Evolutionary conservation across 202 grass and related monocot species (phyloP), one percentile per base, ranked within the genome.

Genomic region (Carex sylvatica): DNA sequence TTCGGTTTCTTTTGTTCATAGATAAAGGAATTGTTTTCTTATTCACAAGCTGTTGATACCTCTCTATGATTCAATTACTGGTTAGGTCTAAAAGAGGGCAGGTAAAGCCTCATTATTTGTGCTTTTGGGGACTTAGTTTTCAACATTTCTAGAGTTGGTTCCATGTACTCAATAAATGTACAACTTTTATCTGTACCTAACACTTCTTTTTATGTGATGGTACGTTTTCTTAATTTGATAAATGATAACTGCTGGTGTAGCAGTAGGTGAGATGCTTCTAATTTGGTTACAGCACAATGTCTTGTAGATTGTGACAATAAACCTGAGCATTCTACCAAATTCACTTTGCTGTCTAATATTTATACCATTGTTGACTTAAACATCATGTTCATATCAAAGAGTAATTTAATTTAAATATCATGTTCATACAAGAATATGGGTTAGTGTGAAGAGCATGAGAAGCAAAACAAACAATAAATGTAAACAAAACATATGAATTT

Each of bases 111-210:
- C 61, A 81, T 81, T 81, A 62, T 81, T 81, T 36, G 36, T 63
- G 78, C 78, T 66, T 81, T 65, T 81, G 13, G 22, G 18, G 66
- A 74, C 47, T 49, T 65, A 14, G 78, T 80, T 80, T 65, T 80
- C 78, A 81, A 46, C 60, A 65, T 65, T 65, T 49, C 51, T 60
- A 20, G 78, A 75, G 58, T 81, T 81, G 60, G 58, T 81, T 66
- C 22, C 58, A 66, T 81, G 60, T 81, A 81, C 6, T 33, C 33
- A 81, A 52, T 81, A 51, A 28, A 59, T 62, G 19, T 66, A 63
- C n/a, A 18, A 31, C 78, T 61, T 81, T 81, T 81, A 66, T 66
- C 42, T 46, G 60, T 81, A 81, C 78, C 78, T 81, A 81, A 81
- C 60, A 64, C 20, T 64, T 23, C 61, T 81, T 64, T 80, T 81